Conservation (phyloP, 2,329 filamentous ascomycete genomes). For the Cercospora sesami region DNA sequence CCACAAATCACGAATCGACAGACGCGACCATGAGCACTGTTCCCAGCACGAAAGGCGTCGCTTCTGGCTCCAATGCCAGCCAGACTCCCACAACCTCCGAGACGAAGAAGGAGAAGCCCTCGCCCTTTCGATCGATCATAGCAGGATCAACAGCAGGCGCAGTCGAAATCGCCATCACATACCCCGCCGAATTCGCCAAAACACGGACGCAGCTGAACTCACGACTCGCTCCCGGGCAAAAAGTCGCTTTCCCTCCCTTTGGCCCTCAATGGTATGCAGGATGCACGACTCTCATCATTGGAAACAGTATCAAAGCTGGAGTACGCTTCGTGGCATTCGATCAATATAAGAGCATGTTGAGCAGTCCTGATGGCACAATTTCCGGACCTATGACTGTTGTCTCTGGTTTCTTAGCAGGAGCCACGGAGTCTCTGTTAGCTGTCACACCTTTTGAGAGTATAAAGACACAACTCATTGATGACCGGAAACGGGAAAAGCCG, state of each 20-base stretch:
- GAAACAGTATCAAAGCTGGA: conserved; percentile 93
- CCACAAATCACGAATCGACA: background rate
- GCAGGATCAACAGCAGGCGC: conserved; percentile 93
- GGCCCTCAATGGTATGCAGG: conserved; percentile 95
- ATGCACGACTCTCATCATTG: conserved; percentile 94
- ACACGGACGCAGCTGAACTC: conserved; percentile 92
- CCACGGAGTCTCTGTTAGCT: conserved; percentile 88
- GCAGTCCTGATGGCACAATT: conserved; percentile 82
- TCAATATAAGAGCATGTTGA: conserved; percentile 80
- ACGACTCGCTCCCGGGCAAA: conserved; percentile 74
- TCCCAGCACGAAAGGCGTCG: conserved; percentile 26
- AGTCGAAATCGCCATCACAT: conserved; percentile 92
- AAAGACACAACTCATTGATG: conserved; percentile 97
- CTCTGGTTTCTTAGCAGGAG: conserved; percentile 89
- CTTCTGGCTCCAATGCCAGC: conserved; percentile 2
- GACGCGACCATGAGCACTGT: conserved; percentile 26
- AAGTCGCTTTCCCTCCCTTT: conserved; percentile 92
- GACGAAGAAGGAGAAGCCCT: conserved; percentile 57
- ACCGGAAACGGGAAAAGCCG: conserved; percentile 81
- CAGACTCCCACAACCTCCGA: conserved; percentile 9
- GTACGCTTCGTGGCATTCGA: conserved; percentile 97
- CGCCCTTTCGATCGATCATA: conserved; percentile 81
- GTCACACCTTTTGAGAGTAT: conserved; percentile 98
- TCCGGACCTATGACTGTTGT: conserved; percentile 88
- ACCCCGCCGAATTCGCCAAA: conserved; percentile 95